Conservation (phyloP, 495 filamentous ascomycete species). For the Daldinia vernicosa region DNA sequence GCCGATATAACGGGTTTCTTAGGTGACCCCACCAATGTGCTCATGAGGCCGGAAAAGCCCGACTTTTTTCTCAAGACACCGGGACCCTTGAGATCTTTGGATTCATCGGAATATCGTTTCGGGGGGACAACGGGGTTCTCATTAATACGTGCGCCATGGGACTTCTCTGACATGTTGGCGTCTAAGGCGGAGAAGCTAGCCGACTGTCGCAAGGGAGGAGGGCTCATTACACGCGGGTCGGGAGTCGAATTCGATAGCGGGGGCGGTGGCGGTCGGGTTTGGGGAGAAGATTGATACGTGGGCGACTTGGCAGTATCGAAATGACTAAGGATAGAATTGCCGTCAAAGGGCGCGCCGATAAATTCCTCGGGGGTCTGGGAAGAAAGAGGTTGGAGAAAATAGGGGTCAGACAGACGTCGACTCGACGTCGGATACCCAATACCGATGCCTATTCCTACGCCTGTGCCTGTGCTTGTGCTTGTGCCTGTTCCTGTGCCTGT, state of each 20-base stretch:
- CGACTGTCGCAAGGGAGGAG: constrained; percentile 77
- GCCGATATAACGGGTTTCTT: constrained; percentile 92
- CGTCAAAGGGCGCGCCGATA: constrained; percentile 73
- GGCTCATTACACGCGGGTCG: constrained; percentile 63
- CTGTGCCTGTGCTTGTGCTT: background rate
- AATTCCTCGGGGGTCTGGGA: constrained; percentile 75
- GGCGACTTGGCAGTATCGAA: constrained; percentile 66
- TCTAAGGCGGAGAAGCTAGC: constrained; percentile 76
- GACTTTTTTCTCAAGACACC: constrained; percentile 83
- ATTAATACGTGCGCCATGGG: constrained; percentile 57
- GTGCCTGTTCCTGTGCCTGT: background rate
- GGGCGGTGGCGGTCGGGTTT: constrained; percentile 60
- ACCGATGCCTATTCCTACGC: constrained; percentile 34
- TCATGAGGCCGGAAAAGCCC: constrained; percentile 94
- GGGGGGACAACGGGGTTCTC: constrained; percentile 68
- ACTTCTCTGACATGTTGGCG: constrained; percentile 58
- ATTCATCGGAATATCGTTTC: constrained; percentile 89
- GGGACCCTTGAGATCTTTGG: constrained; percentile 64
- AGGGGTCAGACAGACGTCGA: constrained; percentile 43
- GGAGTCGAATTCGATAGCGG: constrained; percentile 67
- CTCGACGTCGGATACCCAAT: constrained; percentile 55
- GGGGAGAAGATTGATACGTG: constrained; percentile 48
- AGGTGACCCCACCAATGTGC: constrained; percentile 87
- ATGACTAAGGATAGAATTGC: constrained; percentile 73
- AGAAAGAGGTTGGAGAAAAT: constrained; percentile 62